Conservation (phyloP, 176 grass and related monocot genomes). For the Triticum timopheevii region DNA sequence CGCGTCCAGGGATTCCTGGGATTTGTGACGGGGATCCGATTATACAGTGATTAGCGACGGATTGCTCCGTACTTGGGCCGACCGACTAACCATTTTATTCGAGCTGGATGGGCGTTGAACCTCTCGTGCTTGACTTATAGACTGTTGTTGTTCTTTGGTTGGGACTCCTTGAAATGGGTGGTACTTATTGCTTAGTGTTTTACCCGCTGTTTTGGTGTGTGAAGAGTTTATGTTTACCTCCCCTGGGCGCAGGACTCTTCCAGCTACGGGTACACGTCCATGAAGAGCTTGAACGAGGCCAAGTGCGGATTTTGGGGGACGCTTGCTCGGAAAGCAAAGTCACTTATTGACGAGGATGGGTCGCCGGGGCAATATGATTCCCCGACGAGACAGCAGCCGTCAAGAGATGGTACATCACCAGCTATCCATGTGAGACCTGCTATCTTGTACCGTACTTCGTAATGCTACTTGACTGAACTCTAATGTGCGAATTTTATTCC, state of each 20-base stretch:
- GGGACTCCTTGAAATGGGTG: background rate
- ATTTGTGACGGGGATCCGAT: background rate
- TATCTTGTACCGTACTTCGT: background rate
- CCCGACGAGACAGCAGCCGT: constrained; percentile 28
- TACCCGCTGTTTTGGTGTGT: background rate
- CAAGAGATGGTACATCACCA: constrained; percentile 34
- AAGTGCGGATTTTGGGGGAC: constrained; percentile 89
- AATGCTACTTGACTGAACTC: constrained; percentile 16
- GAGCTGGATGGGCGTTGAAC: background rate
- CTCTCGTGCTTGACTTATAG: background rate
- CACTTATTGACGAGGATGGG: constrained; percentile 80
- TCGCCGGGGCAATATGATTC: constrained; percentile 46
- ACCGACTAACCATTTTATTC: background rate
- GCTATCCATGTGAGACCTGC: constrained; percentile 49
- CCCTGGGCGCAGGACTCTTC: constrained; percentile 54
- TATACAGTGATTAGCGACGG: background rate
- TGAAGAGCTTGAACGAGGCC: constrained; percentile 85
- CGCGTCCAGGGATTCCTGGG: background rate
- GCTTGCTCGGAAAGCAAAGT: constrained; percentile 82
- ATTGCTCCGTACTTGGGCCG: background rate
- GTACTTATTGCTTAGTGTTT: background rate
- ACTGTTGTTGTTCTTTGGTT: background rate
- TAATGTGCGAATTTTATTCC: background rate
- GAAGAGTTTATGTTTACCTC: background rate
- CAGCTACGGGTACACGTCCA: constrained; percentile 69